Base-by-base conservation (phyloP, 192 early-diverging fungal species). In the Podila clonocystis region DNA sequence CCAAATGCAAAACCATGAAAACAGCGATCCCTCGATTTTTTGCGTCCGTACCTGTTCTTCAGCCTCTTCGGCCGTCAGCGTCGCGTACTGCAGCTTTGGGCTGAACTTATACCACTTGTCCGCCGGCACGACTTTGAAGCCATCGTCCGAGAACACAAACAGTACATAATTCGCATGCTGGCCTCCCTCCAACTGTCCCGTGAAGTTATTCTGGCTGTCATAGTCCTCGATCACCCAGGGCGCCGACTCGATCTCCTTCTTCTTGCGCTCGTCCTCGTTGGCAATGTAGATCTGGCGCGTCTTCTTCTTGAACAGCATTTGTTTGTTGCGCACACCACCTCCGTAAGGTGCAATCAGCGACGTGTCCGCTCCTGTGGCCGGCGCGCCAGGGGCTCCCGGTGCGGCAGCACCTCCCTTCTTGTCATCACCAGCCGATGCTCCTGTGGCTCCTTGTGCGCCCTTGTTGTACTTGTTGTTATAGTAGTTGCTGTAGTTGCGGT, bases 141-240 rank as follows among this genome's bases (percentile, higher is more conserved):
- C 91, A 63, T 95, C 88, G 13, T 91, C 92, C 0, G 91, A 85
- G 50, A 93, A 85, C 26, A 95, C 87, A 88, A 95, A 94, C 49
- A 95, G 72, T 9, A 93, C 89, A 66, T 92, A 92, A 57, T 91
- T 75, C 0, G 92, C 89, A 33, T 76, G 85, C 64, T 95, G 93
- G 20, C 91, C 91, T 52, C 91, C 92, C 72, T 93, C 91, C 28
- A 92, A 78, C 28, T 87, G 83, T 15, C 94, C 93, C 0, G 88
- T 91, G 82, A 87, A 94, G 20, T 82, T 83, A 65, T 93, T 90
- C 24, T 86, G 82, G 34, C 87, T 85, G 60, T 92, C 92, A 67
- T 90, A 92, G 38, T 95, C 94, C 64, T 94, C 93, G 0, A 95
- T 75, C 1, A 95, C 86, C 93, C 93, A 95, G 2, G 92, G 93